Conservation (phyloP, 805 yeast species). For the Ogataea parapolymorpha region DNA sequence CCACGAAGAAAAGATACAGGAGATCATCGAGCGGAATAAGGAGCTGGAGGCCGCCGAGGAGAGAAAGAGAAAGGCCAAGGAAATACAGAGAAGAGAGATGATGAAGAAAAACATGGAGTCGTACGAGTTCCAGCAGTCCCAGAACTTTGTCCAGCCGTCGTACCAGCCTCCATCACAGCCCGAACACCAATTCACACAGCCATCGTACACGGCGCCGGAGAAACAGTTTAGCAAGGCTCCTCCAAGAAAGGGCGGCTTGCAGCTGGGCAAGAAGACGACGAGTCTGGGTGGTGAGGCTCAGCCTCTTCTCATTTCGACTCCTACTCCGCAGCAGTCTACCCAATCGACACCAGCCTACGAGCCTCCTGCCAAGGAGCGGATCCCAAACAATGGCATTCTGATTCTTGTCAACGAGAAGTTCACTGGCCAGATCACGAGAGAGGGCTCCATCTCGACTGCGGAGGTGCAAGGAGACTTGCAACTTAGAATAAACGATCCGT, state of each 20-base stretch:
- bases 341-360: slow-evolving; percentile 19
- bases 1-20: slow-evolving; percentile 97
- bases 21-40: slow-evolving; percentile 93
- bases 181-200: slow-evolving; percentile 14
- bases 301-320: slow-evolving; percentile 30
- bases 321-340: slow-evolving; percentile 19
- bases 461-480: slow-evolving; percentile 91
- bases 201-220: slow-evolving; percentile 8
- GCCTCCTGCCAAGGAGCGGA: slow-evolving; percentile 32
- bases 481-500: slow-evolving; percentile 77
- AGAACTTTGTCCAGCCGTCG: slow-evolving; percentile 18
- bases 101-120: slow-evolving; percentile 56
- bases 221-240: slow-evolving; percentile 29
- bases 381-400: slow-evolving; percentile 71
- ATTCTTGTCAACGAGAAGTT: slow-evolving; percentile 74
- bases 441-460: slow-evolving; percentile 65
- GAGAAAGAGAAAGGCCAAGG: slow-evolving; percentile 92
- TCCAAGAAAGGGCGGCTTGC: slow-evolving; percentile 68
- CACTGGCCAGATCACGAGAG: slow-evolving; percentile 75
- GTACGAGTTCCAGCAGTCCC: slow-evolving; percentile 21
- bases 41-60: slow-evolving; percentile 97
- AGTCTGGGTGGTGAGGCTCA: slow-evolving; percentile 25
- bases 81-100: slow-evolving; percentile 76
- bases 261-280: slow-evolving; percentile 59
- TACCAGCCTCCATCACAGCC: slow-evolving; percentile 25